phyloP scores from a whole-genome alignment of 2,329 filamentous ascomycete genomes.

The Pseudocercospora ulei region DNA sequence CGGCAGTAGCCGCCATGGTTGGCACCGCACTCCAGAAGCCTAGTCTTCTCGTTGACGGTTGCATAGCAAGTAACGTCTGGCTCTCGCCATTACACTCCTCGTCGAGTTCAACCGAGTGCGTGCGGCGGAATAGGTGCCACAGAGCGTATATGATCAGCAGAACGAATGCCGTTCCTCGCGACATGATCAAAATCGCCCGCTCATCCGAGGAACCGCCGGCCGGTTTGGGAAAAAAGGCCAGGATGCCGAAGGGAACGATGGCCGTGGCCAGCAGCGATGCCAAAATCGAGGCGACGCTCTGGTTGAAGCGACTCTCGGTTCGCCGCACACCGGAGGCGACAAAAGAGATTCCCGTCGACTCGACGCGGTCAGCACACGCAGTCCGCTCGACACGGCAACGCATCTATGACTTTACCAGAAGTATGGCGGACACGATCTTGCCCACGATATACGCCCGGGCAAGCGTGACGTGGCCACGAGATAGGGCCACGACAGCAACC shows the following conservation, averaged over 20 bases:
- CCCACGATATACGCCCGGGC: constrained; percentile 4
- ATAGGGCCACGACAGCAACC: constrained; percentile 4
- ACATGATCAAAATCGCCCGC: neutral
- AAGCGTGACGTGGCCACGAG: constrained; percentile 1
- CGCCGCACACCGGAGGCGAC: constrained; percentile 1
- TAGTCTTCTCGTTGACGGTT: neutral
- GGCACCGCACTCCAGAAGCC: constrained; percentile 4
- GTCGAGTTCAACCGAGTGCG: constrained; percentile 1
- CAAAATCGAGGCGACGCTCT: constrained; percentile 3
- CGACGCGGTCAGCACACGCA: neutral
- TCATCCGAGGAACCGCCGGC: neutral
- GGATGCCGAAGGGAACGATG: constrained; percentile 1
- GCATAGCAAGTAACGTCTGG: constrained; percentile 1
- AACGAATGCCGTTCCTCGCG: constrained; percentile 2
- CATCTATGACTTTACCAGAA: neutral
- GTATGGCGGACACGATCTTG: constrained; percentile 3
- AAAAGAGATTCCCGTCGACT: constrained; percentile 3
- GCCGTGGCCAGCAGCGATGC: constrained; percentile 4
- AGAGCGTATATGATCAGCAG: constrained; percentile 4
- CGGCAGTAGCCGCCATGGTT: neutral
- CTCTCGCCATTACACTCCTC: constrained; percentile 7
- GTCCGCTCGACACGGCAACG: too few species aligned
- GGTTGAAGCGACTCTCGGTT: constrained; percentile 5
- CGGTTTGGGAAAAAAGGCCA: neutral
- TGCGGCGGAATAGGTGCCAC: constrained; percentile 1